phyloP scores from a whole-genome alignment of 164 flowering plant species.

The Buxus sempervirens region DNA sequence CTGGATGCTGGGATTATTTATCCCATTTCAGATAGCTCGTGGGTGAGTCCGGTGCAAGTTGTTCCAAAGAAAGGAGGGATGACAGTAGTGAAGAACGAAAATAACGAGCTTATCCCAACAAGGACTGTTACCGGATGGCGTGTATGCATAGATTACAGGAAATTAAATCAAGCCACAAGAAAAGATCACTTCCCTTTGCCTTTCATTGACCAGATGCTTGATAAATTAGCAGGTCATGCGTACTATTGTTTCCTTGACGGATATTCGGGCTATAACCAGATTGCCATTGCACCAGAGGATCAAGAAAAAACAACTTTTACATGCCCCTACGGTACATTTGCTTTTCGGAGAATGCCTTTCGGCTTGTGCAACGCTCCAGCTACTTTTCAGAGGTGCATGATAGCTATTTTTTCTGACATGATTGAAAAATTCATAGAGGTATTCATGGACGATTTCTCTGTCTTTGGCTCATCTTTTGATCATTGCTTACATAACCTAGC shows the following conservation, averaged over 20 bases:
- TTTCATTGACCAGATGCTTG: conserved; percentile 4
- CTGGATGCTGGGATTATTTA: background rate
- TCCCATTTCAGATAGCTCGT: background rate
- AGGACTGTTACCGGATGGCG: background rate
- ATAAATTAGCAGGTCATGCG: background rate
- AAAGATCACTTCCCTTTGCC: background rate
- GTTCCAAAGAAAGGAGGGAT: conserved; percentile 4
- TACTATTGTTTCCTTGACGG: background rate
- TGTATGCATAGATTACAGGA: conserved; percentile 7
- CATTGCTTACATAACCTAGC: background rate
- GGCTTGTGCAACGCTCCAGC: background rate
- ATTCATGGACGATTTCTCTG: background rate
- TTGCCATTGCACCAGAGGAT: background rate
- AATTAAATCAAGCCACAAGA: conserved; percentile 2
- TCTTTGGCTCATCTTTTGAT: background rate
- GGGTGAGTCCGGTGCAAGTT: background rate
- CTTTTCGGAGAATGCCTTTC: background rate
- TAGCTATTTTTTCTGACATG: background rate
- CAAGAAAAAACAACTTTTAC: background rate
- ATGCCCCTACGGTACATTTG: background rate
- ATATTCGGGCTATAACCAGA: background rate
- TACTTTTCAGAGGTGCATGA: background rate
- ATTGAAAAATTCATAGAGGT: background rate
- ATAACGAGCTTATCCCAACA: background rate
- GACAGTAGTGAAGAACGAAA: background rate